phyloP scores from a whole-genome alignment of 257 asterid genomes.

The Scutellaria galericulata region DNA sequence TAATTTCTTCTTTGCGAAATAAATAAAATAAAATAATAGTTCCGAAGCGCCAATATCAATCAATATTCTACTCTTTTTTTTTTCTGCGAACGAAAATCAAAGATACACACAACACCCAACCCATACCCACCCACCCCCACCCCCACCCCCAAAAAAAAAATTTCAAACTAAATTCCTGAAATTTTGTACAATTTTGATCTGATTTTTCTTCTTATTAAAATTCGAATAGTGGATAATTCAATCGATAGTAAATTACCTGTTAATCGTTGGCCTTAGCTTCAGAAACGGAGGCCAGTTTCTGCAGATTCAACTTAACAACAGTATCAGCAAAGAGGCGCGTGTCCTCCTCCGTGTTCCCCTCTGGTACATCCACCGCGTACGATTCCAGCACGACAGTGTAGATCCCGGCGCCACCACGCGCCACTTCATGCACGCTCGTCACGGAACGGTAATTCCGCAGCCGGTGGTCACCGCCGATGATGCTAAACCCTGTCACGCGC shows the following conservation, averaged over 20 bases:
- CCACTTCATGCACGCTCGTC: constrained; percentile 66
- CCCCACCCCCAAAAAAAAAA: no score
- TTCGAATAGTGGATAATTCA: no score
- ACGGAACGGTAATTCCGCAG: constrained; percentile 74
- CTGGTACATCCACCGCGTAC: constrained; percentile 87
- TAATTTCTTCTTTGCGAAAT: not conserved
- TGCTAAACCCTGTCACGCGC: constrained; percentile 83
- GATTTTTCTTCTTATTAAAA: no score
- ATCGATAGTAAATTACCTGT: constrained; percentile 21
- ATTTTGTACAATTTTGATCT: no score
- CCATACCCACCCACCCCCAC: no score
- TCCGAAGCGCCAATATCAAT: not conserved
- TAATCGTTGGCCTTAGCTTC: constrained; percentile 43
- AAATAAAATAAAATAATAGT: not conserved
- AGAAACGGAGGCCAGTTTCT: constrained; percentile 71
- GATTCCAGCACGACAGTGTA: constrained; percentile 70
- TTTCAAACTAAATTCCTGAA: no score
- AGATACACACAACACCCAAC: not conserved
- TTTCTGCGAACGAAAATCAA: not conserved
- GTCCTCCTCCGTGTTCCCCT: constrained; percentile 91
- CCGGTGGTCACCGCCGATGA: constrained; percentile 87
- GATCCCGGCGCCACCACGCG: constrained; percentile 44
- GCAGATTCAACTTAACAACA: constrained; percentile 76
- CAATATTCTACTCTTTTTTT: no score
- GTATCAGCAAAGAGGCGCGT: constrained; percentile 89